Base-by-base conservation (phyloP, 2,329 filamentous ascomycete species). In the Epicoccum sorghinum region DNA sequence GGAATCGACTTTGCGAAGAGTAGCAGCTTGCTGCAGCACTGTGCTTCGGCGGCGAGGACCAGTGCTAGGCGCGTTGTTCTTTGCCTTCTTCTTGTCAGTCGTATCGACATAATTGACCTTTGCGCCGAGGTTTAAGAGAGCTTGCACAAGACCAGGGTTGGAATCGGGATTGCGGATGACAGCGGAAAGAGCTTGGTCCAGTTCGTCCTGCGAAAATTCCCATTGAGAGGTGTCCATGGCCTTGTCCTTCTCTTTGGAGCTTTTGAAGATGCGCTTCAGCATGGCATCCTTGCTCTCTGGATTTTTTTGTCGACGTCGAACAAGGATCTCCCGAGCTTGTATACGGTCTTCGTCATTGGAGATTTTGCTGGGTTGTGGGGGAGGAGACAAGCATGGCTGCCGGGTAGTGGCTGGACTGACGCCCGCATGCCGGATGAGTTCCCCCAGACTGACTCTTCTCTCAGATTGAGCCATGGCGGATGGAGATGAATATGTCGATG, bases 191-290 rank as follows among this genome's bases (percentile, higher is more conserved):
- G 70, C 70, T 30, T 70, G 62, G 45, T 74, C 71, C 25, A 74
- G 56, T 44, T 74, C 71, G 14, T 73, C 71, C 37, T 72, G 71
- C 8, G 70, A 67, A 50, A 73, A 73, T 12, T 64, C 53, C 66
- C 67, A 70, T 37, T 58, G 51, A 10, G 48, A 37, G 12, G 54
- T 56, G 30, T 52, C 59, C 12, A 59, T 54, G 29, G 73, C 68
- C 52, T 67, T 71, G 9, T 70, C 69, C 53, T 74, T 73, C 35
- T 71, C 68, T 53, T 72, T 73, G 4, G 71, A 70, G 29, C 65
- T 70, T 40, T 62, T 68, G 58, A 74, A 74, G 7, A 74, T 68
- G 37, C 62, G 66, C 57, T 72, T 74, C 47, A 74, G 50, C 35
- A 71, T 62, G 42, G 66, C 67, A 45, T 70, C 64, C 40, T 64